A percentile compares a stretch with the other conserved stretches of the same genome.
Evolutionary conservation across 192 early-diverging fungal genomes (phyloP).

Genomic region (Coemansia sp.): DNA sequence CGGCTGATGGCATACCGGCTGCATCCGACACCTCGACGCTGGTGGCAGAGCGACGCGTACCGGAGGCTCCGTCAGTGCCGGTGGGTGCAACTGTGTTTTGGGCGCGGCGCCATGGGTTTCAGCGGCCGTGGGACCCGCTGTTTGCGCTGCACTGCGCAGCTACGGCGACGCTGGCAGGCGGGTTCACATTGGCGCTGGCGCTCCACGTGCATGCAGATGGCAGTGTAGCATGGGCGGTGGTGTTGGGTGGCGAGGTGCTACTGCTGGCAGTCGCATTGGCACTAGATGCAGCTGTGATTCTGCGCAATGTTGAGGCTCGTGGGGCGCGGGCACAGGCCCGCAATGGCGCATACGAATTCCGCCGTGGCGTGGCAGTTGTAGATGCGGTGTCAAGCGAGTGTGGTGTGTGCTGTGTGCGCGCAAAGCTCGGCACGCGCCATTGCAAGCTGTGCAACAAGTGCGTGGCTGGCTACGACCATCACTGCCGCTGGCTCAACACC

Average conservation of each 20-base stretch:
- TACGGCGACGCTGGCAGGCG: conserved; percentile 15
- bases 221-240: conserved; percentile 9
- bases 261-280: conserved; percentile 19
- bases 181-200: conserved; percentile 13
- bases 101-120: conserved; percentile 48
- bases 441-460: conserved; percentile 58
- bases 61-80: conserved; percentile 37
- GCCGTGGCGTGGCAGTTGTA: conserved; percentile 38
- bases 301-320: conserved; percentile 34
- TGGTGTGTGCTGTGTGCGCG: conserved; percentile 34
- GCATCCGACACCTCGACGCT: conserved; percentile 42
- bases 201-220: conserved; percentile 26
- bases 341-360: conserved; percentile 35
- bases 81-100: conserved; percentile 36
- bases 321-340: conserved; percentile 21
- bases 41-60: conserved; percentile 21
- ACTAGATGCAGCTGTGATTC: conserved; percentile 18
- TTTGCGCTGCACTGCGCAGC: conserved; percentile 43
- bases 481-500: conserved; percentile 46
- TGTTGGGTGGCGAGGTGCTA: conserved; percentile 15
- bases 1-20: conserved; percentile 22
- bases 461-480: conserved; percentile 32
- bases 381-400: conserved; percentile 33
- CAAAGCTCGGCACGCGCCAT: conserved; percentile 31
- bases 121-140: conserved; percentile 49